These are phyloP conservation scores for Mycothermus thermophilus DNA, from an alignment of 495 filamentous ascomycete genomes.

Conservation along the genomic window DNA sequence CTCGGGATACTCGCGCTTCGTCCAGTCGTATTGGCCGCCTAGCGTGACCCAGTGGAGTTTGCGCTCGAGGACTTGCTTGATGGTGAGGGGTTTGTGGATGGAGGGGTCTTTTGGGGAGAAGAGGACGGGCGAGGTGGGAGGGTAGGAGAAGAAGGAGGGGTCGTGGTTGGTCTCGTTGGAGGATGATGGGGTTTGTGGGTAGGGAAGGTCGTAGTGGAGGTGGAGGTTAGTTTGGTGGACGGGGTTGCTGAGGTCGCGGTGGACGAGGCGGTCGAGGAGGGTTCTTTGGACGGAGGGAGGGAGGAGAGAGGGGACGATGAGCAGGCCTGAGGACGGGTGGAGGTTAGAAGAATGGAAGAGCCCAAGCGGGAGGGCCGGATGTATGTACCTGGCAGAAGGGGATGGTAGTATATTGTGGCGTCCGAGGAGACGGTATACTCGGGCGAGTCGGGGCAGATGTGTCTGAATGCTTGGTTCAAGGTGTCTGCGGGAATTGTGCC, in stretches of 20 bases:
- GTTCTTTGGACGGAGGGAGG: conserved; percentile 51
- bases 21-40: conserved; percentile 93
- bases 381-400: conserved; percentile 25
- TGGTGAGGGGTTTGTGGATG: conserved; percentile 54
- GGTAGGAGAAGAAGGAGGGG: conserved; percentile 34
- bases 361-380: neutral
- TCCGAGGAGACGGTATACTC: no score
- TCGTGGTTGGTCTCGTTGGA: neutral
- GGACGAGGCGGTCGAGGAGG: conserved; percentile 56
- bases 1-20: conserved; percentile 59
- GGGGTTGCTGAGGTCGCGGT: conserved; percentile 64
- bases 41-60: conserved; percentile 88
- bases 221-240: conserved; percentile 76
- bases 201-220: conserved; percentile 64
- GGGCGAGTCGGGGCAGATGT: conserved; percentile 15
- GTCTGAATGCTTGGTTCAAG: conserved; percentile 24
- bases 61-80: conserved; percentile 51
- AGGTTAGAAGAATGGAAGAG: neutral
- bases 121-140: conserved; percentile 16
- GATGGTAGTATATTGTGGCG: conserved; percentile 23
- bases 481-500: conserved; percentile 23
- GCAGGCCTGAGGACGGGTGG: conserved; percentile 48
- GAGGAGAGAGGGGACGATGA: conserved; percentile 59
- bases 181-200: no score
- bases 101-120: conserved; percentile 54